phyloP scores from a whole-genome alignment of 768 basidiomycete genomes.

The Xerocomellus amylosporus region DNA sequence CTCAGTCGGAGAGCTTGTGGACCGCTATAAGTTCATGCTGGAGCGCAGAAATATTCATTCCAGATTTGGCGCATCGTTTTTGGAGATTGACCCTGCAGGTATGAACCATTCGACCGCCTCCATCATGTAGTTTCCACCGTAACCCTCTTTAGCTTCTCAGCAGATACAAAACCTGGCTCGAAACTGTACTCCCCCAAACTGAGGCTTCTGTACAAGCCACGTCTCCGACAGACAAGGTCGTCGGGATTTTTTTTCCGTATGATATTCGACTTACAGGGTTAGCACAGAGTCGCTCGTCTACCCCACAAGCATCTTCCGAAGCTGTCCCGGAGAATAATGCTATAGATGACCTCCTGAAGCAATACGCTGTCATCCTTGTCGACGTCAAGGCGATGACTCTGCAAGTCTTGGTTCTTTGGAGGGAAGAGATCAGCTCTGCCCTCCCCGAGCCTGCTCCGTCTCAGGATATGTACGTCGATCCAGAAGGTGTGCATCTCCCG shows the following conservation, averaged over 20 bases:
- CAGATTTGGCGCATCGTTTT: slow-evolving; percentile 78
- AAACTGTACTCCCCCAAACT: slow-evolving; percentile 44
- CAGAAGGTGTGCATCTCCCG: slow-evolving; percentile 48
- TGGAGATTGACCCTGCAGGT: slow-evolving; percentile 94
- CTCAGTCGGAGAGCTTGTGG: slow-evolving; percentile 69
- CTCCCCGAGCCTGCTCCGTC: slow-evolving; percentile 45
- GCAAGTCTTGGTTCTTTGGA: slow-evolving; percentile 60
- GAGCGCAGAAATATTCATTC: slow-evolving; percentile 83
- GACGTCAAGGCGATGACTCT: slow-evolving; percentile 62
- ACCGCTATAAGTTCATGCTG: slow-evolving; percentile 76
- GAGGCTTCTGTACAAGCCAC: slow-evolving; percentile 39
- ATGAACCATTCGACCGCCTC: slow-evolving; percentile 4
- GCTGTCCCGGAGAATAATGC: slow-evolving; percentile 50
- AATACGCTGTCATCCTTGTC: slow-evolving; percentile 62
- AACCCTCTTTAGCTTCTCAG: slow-evolving; percentile 60
- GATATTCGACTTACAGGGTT: not conserved
- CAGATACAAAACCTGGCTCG: slow-evolving; percentile 79
- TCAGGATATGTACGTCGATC: slow-evolving; percentile 32
- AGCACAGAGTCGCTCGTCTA: slow-evolving; percentile 45
- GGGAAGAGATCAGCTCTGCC: slow-evolving; percentile 59
- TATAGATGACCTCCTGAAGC: slow-evolving; percentile 65
- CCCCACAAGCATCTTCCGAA: slow-evolving; percentile 51
- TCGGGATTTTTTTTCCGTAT: slow-evolving; percentile 10
- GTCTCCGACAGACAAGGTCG: slow-evolving; percentile 38
- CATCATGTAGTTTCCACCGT: not conserved